Percentiles rank a stretch among this genome's conserved stretches.
Evolutionary conservation across 805 yeast genomes (phyloP).

Genomic region (Wickerhamomyces bovis): DNA sequence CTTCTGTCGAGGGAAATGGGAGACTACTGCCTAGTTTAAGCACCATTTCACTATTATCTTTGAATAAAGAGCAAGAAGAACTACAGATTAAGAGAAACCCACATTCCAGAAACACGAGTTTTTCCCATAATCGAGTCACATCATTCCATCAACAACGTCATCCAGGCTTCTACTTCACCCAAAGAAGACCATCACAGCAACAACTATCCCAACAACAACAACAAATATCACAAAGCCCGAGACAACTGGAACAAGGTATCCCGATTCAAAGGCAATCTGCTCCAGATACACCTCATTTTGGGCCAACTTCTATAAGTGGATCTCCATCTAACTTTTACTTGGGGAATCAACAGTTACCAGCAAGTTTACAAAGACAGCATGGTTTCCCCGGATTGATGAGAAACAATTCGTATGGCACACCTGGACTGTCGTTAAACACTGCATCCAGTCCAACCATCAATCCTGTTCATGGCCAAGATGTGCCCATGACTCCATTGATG

Average conservation of each 20-base stretch:
- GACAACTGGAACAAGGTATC: constrained; percentile 11
- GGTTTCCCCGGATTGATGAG: constrained; percentile 13
- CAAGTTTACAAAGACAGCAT: constrained; percentile 11
- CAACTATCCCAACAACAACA: background rate
- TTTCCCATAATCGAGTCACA: constrained; percentile 11
- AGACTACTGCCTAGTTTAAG: constrained; percentile 16
- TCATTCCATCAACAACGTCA: constrained; percentile 21
- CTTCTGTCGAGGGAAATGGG: constrained; percentile 14
- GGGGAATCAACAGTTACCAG: constrained; percentile 16
- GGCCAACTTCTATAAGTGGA: constrained; percentile 17
- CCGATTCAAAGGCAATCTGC: constrained; percentile 5
- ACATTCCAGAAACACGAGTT: constrained; percentile 12
- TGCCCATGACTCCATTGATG: constrained; percentile 24
- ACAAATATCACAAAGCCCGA: constrained; percentile 5
- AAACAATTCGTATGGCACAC: constrained; percentile 12
- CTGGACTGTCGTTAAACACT: background rate
- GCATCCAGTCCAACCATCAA: constrained; percentile 15
- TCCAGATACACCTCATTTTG: constrained; percentile 21
- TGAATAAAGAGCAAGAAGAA: constrained; percentile 12
- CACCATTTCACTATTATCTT: constrained; percentile 21
- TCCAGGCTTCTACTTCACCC: constrained; percentile 5
- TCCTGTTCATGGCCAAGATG: constrained; percentile 13
- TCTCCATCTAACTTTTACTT: constrained; percentile 20
- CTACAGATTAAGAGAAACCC: constrained; percentile 7
- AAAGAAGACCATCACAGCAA: constrained; percentile 7